A percentile compares a stretch with the other conserved stretches of the same genome.
These are phyloP conservation scores for Clitoria ternatea DNA, from an alignment of 306 rosid genomes.

Conservation along the genomic window DNA sequence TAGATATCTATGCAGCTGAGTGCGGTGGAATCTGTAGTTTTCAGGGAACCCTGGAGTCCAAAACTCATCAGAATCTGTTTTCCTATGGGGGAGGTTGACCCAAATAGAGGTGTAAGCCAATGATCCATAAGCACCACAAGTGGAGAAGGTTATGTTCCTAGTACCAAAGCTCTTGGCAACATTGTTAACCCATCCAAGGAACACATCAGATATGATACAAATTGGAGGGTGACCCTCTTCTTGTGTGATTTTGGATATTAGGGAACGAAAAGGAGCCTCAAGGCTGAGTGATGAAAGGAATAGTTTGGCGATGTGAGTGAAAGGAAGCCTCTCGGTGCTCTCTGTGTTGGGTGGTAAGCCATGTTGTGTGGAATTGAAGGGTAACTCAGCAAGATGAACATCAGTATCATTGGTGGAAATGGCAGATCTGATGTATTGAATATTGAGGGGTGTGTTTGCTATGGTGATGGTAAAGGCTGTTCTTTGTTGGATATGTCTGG, in stretches of 20 bases:
- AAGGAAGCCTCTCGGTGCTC: constrained; percentile 55
- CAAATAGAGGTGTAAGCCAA: constrained; percentile 56
- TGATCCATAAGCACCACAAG: constrained; percentile 73
- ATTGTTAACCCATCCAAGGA: constrained; percentile 50
- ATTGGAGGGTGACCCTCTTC: constrained; percentile 46
- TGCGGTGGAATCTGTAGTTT: constrained; percentile 36
- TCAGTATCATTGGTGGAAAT: neutral
- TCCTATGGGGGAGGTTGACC: constrained; percentile 59
- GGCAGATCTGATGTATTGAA: constrained; percentile 49
- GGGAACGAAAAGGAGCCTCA: constrained; percentile 38
- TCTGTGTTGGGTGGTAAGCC: constrained; percentile 56
- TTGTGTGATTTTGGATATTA: constrained; percentile 29
- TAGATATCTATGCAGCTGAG: constrained; percentile 45
- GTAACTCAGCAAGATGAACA: constrained; percentile 44
- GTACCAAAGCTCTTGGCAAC: constrained; percentile 43
- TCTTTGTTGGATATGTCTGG: constrained; percentile 44
- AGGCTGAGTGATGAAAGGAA: constrained; percentile 42
- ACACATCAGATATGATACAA: constrained; percentile 44
- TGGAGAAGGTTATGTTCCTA: constrained; percentile 43
- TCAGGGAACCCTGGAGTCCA: constrained; percentile 57
- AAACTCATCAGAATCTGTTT: constrained; percentile 43
- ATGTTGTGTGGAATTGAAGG: constrained; percentile 35
- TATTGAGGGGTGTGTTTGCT: constrained; percentile 62
- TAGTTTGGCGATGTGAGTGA: constrained; percentile 7
- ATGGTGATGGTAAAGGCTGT: constrained; percentile 47